These are phyloP conservation scores for Coleophoma crateriformis DNA, from an alignment of 2,329 filamentous ascomycete genomes.

Conservation along the genomic window DNA sequence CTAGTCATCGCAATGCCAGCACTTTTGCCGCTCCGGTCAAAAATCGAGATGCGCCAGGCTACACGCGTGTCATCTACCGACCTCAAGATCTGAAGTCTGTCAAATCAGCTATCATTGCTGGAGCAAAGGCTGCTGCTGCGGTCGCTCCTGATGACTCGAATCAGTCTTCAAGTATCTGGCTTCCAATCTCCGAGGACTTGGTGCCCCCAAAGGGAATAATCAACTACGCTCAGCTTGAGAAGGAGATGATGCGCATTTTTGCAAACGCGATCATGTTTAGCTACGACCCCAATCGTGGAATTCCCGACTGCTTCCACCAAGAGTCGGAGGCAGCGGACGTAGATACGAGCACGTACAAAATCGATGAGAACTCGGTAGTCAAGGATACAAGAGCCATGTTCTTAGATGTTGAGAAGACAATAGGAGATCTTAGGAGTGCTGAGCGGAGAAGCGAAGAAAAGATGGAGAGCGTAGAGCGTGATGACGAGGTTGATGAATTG, in stretches of 20 bases:
- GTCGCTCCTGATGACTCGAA: constrained; percentile 55
- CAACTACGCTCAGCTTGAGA: constrained; percentile 87
- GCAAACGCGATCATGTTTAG: constrained; percentile 99
- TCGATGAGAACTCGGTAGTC: constrained; percentile 81
- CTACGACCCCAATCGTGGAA: constrained; percentile 68
- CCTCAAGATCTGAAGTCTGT: constrained; percentile 76
- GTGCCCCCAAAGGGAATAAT: constrained; percentile 85
- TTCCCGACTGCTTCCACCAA: constrained; percentile 51
- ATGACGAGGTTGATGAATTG: constrained; percentile 19
- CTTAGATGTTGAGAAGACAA: constrained; percentile 65
- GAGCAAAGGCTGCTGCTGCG: constrained; percentile 59
- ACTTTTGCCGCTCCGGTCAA: constrained; percentile 74
- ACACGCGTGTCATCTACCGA: constrained; percentile 66
- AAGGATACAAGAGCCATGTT: constrained; percentile 88
- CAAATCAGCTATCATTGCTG: constrained; percentile 68
- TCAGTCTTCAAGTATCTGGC: constrained; percentile 50
- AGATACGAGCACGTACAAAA: constrained; percentile 48
- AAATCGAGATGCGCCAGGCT: constrained; percentile 70
- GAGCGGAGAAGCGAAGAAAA: constrained; percentile 23
- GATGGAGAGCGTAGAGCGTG: constrained; percentile 7
- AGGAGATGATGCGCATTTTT: constrained; percentile 93
- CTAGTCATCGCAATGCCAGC: constrained; percentile 71
- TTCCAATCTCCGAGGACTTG: constrained; percentile 70
- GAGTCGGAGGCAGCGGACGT: constrained; percentile 33
- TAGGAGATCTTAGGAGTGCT: constrained; percentile 21